Conservation (phyloP, 2,329 filamentous ascomycete genomes). For the Rhinocladiella mackenziei region DNA sequence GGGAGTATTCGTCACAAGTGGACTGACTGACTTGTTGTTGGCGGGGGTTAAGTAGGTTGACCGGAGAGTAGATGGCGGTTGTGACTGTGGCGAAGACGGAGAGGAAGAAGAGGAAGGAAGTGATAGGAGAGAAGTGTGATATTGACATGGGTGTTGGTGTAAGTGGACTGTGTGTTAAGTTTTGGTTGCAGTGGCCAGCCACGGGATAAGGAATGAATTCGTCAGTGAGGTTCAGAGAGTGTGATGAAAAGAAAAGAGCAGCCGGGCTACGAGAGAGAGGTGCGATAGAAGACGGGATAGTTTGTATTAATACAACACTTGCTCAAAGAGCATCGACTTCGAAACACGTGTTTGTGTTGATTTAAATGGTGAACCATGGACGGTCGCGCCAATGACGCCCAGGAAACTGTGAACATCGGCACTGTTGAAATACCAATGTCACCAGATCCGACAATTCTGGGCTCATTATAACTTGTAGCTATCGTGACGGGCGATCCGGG, state of each 20-base stretch:
- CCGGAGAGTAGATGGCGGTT: slow-evolving; percentile 14
- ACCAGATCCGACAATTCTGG: background rate
- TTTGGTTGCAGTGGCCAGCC: slow-evolving; percentile 5
- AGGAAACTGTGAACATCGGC: slow-evolving; percentile 1
- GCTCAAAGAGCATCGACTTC: slow-evolving; percentile 4
- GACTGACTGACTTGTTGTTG: slow-evolving; percentile 8
- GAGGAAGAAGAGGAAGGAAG: slow-evolving; percentile 14
- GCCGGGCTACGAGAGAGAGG: background rate
- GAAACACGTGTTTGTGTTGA: slow-evolving; percentile 5
- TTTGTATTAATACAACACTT: background rate
- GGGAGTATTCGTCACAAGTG: slow-evolving; percentile 15
- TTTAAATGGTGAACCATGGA: slow-evolving; percentile 3
- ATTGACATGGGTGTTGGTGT: slow-evolving; percentile 10
- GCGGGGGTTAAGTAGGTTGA: slow-evolving; percentile 6
- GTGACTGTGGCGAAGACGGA: slow-evolving; percentile 11
- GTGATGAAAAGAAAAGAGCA: background rate
- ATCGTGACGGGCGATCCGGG: slow-evolving; percentile 4
- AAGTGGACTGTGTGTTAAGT: background rate
- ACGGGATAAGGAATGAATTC: slow-evolving; percentile 1
- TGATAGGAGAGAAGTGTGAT: slow-evolving; percentile 1
- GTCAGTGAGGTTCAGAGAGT: slow-evolving; percentile 1
- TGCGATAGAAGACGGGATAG: background rate
- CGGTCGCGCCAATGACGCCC: background rate
- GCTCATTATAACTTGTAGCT: slow-evolving; percentile 3
- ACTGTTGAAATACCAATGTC: background rate